A percentile compares a stretch with the other conserved stretches of the same genome.
Conservation (phyloP, 2,329 filamentous ascomycete genomes). For the Thelonectria rubi region DNA sequence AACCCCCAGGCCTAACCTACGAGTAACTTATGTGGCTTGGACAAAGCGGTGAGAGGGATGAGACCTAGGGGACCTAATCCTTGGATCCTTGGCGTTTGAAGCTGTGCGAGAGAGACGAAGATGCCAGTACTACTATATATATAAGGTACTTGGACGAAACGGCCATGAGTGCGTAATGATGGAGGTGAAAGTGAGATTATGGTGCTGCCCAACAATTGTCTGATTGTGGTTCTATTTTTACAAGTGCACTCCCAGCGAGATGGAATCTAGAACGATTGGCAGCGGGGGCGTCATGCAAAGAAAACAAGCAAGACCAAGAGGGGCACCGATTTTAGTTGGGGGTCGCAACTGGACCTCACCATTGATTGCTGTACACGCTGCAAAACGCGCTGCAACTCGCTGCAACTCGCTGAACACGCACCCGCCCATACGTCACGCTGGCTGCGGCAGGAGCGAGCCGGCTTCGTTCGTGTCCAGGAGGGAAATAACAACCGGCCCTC, state of each 20-base stretch:
- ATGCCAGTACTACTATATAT: neutral
- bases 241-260: neutral
- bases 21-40: neutral
- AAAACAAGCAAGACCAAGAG: neutral
- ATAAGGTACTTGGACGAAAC: neutral
- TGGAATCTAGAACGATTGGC: neutral
- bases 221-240: neutral
- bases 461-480: constrained; percentile 1
- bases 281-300: neutral
- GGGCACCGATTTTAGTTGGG: neutral
- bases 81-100: neutral
- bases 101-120: neutral
- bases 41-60: neutral
- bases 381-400: too few relatives aligned
- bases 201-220: neutral
- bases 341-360: neutral
- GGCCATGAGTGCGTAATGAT: neutral
- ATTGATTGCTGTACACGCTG: constrained; percentile 5
- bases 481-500: constrained; percentile 6
- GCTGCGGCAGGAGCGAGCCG: neutral
- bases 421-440: neutral
- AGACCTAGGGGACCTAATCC: neutral
- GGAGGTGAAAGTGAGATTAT: neutral
- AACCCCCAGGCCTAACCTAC: too few relatives aligned
- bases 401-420: too few relatives aligned